A percentile compares a stretch with the other conserved stretches of the same genome.
Conservation (phyloP, 345 rosid species). For the Streptanthus diversifolius region DNA sequence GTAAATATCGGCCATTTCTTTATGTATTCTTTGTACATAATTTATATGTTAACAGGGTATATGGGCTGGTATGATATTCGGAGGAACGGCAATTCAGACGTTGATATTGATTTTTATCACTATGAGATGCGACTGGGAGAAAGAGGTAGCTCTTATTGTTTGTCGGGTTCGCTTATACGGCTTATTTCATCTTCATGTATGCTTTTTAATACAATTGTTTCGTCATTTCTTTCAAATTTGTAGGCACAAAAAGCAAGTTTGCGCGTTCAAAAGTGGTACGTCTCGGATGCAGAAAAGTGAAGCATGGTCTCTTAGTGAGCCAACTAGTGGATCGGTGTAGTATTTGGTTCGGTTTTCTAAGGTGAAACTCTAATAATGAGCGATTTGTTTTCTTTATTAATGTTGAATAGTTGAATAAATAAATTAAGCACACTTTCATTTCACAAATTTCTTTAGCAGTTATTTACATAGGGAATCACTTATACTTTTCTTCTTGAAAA, state of each 20-base stretch:
- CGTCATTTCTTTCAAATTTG: background rate
- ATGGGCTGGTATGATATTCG: constrained; percentile 76
- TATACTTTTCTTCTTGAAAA: background rate
- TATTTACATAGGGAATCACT: constrained; percentile 9
- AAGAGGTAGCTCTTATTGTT: constrained; percentile 39
- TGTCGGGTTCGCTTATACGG: background rate
- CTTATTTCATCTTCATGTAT: background rate
- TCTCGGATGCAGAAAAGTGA: background rate
- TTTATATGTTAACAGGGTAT: constrained; percentile 42
- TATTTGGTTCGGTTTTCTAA: background rate
- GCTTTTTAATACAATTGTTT: background rate
- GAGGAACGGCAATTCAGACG: constrained; percentile 59
- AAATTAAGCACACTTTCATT: background rate
- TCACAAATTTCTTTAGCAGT: background rate
- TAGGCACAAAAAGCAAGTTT: constrained; percentile 17
- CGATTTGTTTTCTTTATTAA: background rate
- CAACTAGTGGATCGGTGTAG: background rate
- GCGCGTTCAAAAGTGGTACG: background rate
- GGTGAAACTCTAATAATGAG: background rate
- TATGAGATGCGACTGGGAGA: constrained; percentile 46
- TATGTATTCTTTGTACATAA: background rate
- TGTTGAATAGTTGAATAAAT: background rate
- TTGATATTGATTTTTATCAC: constrained; percentile 44
- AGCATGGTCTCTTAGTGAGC: too few relatives aligned
- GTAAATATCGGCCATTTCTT: too few relatives aligned